phyloP scores from a whole-genome alignment of 257 asterid genomes.

The Nicotiana benthamiana region DNA sequence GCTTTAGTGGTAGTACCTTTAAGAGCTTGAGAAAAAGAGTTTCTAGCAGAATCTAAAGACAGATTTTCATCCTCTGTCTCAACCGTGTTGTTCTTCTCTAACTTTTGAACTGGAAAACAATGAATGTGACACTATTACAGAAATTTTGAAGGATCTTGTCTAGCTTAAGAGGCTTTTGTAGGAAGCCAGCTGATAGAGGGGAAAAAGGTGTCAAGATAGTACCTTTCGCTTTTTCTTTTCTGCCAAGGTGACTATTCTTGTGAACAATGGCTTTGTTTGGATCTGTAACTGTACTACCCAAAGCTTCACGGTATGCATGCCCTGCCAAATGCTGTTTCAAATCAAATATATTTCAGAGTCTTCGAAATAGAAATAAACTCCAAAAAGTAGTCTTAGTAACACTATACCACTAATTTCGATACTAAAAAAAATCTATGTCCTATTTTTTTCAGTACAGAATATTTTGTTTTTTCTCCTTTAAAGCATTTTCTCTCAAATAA shows the following conservation, averaged over 20 bases:
- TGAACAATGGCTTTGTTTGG: slow-evolving; percentile 44
- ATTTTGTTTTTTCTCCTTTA: background rate
- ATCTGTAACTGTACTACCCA: slow-evolving; percentile 81
- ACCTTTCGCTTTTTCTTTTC: slow-evolving; percentile 70
- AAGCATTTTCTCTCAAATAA: background rate
- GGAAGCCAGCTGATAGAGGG: slow-evolving; percentile 13
- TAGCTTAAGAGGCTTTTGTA: slow-evolving; percentile 7
- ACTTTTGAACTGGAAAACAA: slow-evolving; percentile 34
- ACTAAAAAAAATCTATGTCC: background rate
- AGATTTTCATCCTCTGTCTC: slow-evolving; percentile 67
- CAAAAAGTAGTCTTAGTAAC: background rate
- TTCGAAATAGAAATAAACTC: slow-evolving; percentile 18
- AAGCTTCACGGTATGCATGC: slow-evolving; percentile 52
- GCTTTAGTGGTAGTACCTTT: slow-evolving; percentile 45
- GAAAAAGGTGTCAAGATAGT: background rate
- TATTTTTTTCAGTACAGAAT: background rate
- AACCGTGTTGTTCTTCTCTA: slow-evolving; percentile 58
- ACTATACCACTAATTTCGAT: background rate
- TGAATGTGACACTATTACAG: slow-evolving; percentile 14
- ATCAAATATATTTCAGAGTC: slow-evolving; percentile 48
- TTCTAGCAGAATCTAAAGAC: slow-evolving; percentile 63
- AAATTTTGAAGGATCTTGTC: slow-evolving; percentile 11
- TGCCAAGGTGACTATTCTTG: slow-evolving; percentile 45
- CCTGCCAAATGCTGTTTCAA: slow-evolving; percentile 83
- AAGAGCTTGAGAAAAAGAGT: slow-evolving; percentile 85